Evolutionary conservation across 2,329 filamentous ascomycete species (phyloP), one percentile per base, ranked within the genome.

Genomic region (Ramularia collo-cygni): DNA sequence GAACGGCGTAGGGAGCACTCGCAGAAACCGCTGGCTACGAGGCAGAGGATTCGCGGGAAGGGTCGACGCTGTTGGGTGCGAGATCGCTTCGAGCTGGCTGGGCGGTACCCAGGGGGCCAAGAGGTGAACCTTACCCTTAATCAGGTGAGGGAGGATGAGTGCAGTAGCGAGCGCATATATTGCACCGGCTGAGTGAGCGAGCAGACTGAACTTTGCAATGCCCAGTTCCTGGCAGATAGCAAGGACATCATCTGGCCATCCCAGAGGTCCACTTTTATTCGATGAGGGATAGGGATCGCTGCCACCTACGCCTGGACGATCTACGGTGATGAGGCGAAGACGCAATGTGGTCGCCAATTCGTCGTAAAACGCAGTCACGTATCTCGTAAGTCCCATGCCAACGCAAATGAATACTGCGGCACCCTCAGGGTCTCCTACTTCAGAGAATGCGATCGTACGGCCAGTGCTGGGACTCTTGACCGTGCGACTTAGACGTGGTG

Each of bases 71-170:
- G 55, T 46, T 57, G 68, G 53, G 60, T 68, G 36, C 53, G 56
- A 54, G 49, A 89, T 81, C 13, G 83, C 80, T 38, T 81, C 88
- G 72, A 95, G 83, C 60, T 95, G 88, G 4, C 87, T 96, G 0
- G 92, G 92, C 1, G 92, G 92, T 33, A 98, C 96, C 92, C 88
- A 95, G 0, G 92, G 92, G 1, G 92, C 90, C 7, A 98, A 74
- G 2, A 98, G 76, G 63, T 98, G 92, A 40, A 98, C 92, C 38
- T 87, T 83, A 14, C 92, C 92, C 4, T 89, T 83, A 46, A 98
- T 93, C 57, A 95, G 86, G 55, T 95, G 89, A 3, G 92, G 92
- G 77, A 98, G 94, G 31, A 92, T 85, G 31, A 98, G 71, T 0
- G 92, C 92, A 0, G 92, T 96, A 0, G 92, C 92, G 13, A 98